phyloP scores from a whole-genome alignment of 306 rosid species.

The Lagenaria siceraria region DNA sequence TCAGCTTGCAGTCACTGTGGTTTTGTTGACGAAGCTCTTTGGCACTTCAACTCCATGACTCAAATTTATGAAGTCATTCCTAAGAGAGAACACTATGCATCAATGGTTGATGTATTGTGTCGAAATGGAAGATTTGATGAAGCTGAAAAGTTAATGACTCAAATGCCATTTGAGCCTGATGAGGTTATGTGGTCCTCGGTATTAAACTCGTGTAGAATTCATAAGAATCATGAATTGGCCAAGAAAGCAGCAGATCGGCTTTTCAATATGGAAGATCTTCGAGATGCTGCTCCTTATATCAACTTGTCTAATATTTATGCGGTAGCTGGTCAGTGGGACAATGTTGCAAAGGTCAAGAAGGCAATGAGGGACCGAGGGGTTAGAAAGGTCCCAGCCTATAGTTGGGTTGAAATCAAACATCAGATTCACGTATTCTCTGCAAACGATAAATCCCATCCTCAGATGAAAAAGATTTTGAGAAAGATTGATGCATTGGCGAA shows the following conservation, averaged over 20 bases:
- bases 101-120: slow-evolving; percentile 67
- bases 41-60: slow-evolving; percentile 51
- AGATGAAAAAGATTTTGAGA: slow-evolving; percentile 32
- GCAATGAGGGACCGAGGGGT: slow-evolving; percentile 79
- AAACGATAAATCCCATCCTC: slow-evolving; percentile 51
- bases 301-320: slow-evolving; percentile 83
- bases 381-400: slow-evolving; percentile 59
- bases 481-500: slow-evolving; percentile 46
- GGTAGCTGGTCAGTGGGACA: slow-evolving; percentile 76
- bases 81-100: slow-evolving; percentile 64
- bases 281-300: slow-evolving; percentile 70
- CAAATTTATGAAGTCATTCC: slow-evolving; percentile 37
- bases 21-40: slow-evolving; percentile 63
- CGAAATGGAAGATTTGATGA: slow-evolving; percentile 54
- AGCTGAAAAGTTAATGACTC: slow-evolving; percentile 59
- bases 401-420: slow-evolving; percentile 79
- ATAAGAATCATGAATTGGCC: slow-evolving; percentile 68
- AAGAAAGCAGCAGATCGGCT: slow-evolving; percentile 58
- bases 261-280: slow-evolving; percentile 52
- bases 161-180: slow-evolving; percentile 74
- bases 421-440: slow-evolving; percentile 59
- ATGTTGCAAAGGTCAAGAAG: slow-evolving; percentile 61
- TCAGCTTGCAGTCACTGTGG: slow-evolving; percentile 89
- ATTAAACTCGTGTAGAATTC: slow-evolving; percentile 75
- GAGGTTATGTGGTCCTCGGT: slow-evolving; percentile 80